A percentile compares a stretch with the other conserved stretches of the same genome.
These are phyloP conservation scores for Afroboletus lepidellus DNA, from an alignment of 1,284 basidiomycete genomes.

Conservation along the genomic window DNA sequence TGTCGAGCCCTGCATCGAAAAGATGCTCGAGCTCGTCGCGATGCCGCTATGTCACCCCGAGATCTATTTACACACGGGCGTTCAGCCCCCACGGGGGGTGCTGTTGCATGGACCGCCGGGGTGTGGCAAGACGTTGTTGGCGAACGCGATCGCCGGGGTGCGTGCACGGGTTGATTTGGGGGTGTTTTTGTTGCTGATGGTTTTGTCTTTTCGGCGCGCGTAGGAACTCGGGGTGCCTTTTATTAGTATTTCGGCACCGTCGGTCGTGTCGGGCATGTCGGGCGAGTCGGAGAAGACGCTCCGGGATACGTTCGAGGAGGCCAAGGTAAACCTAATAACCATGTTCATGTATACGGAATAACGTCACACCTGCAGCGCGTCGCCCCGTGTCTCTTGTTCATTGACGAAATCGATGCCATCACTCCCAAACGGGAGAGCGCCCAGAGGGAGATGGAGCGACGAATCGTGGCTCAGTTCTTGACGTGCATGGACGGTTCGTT, in stretches of 20 bases:
- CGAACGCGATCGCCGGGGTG: background rate
- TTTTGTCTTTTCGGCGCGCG: background rate
- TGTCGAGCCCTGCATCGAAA: background rate
- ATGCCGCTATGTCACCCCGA: background rate
- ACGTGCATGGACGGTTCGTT: background rate
- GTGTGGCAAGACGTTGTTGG: background rate
- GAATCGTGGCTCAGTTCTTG: background rate
- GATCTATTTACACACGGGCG: background rate
- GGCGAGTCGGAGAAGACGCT: background rate
- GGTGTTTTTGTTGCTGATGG: background rate
- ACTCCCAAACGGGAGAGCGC: background rate
- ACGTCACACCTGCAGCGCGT: background rate
- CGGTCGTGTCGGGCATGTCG: background rate
- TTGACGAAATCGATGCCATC: background rate
- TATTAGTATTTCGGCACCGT: background rate
- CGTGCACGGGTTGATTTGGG: background rate
- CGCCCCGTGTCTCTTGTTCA: background rate
- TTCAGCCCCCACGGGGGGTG: background rate
- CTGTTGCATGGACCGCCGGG: background rate
- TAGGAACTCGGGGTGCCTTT: background rate
- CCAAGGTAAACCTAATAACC: background rate
- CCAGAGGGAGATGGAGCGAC: background rate
- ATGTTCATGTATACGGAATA: too few species aligned
- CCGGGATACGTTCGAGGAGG: background rate
- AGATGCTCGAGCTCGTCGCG: background rate